Conservation (phyloP, 306 rosid genomes). For the Cicer cuneatum region DNA sequence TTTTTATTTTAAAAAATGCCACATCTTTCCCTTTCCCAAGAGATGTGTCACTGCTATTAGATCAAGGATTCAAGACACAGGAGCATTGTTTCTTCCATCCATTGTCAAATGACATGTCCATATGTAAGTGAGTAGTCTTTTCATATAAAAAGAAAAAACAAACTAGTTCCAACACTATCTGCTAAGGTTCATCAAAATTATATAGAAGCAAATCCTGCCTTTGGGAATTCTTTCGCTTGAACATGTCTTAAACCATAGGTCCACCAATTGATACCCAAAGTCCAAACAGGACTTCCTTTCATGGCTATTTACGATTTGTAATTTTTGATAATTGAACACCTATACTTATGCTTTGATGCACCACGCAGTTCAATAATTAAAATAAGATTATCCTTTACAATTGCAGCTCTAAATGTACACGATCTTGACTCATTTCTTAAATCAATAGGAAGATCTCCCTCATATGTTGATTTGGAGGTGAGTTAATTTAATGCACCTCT, state of each 20-base stretch:
- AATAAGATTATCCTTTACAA: slow-evolving; percentile 22
- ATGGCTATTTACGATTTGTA: slow-evolving; percentile 22
- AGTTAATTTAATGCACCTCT: slow-evolving; percentile 43
- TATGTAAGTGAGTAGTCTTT: slow-evolving; percentile 68
- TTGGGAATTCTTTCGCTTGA: not conserved
- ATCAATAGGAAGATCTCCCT: slow-evolving; percentile 75
- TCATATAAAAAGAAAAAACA: slow-evolving; percentile 5
- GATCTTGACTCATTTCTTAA: slow-evolving; percentile 82
- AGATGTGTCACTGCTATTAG: slow-evolving; percentile 87
- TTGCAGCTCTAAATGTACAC: slow-evolving; percentile 67
- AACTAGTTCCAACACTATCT: not conserved
- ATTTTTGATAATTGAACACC: not conserved
- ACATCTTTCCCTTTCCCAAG: slow-evolving; percentile 55
- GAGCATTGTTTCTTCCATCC: slow-evolving; percentile 89
- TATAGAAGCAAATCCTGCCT: slow-evolving; percentile 2
- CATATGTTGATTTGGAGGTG: slow-evolving; percentile 96
- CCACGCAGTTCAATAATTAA: slow-evolving; percentile 16
- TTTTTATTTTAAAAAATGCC: slow-evolving; percentile 16
- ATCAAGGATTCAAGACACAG: slow-evolving; percentile 79
- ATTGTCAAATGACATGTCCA: slow-evolving; percentile 82
- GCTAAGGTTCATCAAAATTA: slow-evolving; percentile 31
- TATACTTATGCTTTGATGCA: slow-evolving; percentile 13
- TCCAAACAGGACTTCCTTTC: slow-evolving; percentile 19
- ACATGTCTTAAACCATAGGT: not conserved
- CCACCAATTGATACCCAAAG: slow-evolving; percentile 30